These are phyloP conservation scores for Rosa chinensis DNA, from an alignment of 306 rosid species.

Conservation along the genomic window DNA sequence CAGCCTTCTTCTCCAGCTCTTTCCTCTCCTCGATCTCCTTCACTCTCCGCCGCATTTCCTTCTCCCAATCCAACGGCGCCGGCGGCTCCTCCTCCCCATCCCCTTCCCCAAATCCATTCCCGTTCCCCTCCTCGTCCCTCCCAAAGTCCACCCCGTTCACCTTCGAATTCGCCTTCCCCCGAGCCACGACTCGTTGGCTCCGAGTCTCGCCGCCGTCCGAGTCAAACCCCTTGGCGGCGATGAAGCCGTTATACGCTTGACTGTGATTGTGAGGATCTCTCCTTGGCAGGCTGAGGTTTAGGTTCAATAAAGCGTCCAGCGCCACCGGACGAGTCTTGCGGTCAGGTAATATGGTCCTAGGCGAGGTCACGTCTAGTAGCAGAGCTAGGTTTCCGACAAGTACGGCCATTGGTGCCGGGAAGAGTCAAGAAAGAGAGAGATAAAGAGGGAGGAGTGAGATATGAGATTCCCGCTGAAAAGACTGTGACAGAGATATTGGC, in stretches of 20 bases:
- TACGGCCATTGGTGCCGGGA: conserved; percentile 54
- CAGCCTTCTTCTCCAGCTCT: conserved; percentile 86
- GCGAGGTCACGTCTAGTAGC: conserved; percentile 57
- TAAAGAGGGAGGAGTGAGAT: background rate
- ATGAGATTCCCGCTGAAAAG: conserved; percentile 38
- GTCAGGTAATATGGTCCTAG: conserved; percentile 44
- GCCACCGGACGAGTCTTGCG: conserved; percentile 53
- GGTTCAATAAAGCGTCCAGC: conserved; percentile 53
- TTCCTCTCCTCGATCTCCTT: conserved; percentile 85
- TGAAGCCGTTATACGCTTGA: conserved; percentile 28
- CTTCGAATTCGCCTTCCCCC: conserved; percentile 61
- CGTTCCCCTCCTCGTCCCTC: conserved; percentile 66
- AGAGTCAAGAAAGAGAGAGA: background rate
- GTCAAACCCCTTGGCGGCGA: conserved; percentile 48
- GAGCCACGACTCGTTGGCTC: conserved; percentile 54
- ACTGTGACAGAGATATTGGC: conserved; percentile 38
- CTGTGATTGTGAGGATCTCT: conserved; percentile 37
- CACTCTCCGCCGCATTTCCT: conserved; percentile 64
- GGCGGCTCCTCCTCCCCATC: conserved; percentile 47
- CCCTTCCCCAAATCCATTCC: conserved; percentile 37
- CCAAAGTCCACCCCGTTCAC: conserved; percentile 73
- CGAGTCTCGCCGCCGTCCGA: conserved; percentile 67
- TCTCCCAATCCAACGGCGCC: conserved; percentile 65
- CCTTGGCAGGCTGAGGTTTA: conserved; percentile 36
- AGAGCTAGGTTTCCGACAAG: conserved; percentile 70